These are phyloP conservation scores for Halteria grandinella DNA, from an alignment of 73 alveolate genomes.

Conservation along the genomic window DNA sequence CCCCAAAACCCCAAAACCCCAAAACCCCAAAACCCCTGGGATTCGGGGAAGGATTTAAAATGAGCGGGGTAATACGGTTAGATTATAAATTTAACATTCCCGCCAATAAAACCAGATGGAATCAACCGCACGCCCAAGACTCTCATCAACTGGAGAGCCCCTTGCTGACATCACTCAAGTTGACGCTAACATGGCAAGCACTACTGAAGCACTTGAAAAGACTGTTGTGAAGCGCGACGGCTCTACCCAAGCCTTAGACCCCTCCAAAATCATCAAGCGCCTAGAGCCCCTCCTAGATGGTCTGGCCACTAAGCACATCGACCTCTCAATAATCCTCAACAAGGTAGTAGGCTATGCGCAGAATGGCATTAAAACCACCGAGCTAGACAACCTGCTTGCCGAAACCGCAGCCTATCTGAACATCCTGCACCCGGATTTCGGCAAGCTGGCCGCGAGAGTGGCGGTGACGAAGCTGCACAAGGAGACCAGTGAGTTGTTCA, in stretches of 20 bases:
- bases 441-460: conserved; percentile 93
- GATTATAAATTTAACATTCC: too few species aligned
- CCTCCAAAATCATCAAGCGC: conserved; percentile 65
- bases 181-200: background rate
- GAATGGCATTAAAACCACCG: conserved; percentile 82
- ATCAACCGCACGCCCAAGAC: background rate
- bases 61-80: too few species aligned
- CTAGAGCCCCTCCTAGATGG: conserved; percentile 64
- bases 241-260: conserved; percentile 47
- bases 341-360: conserved; percentile 54
- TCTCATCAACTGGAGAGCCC: background rate
- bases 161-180: background rate
- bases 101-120: too few species aligned
- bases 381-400: conserved; percentile 91
- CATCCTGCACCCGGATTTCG: conserved; percentile 89
- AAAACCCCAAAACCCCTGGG: too few species aligned
- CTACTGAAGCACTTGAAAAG: background rate
- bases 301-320: conserved; percentile 55
- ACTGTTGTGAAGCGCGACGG: conserved; percentile 85
- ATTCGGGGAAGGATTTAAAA: too few species aligned
- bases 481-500: conserved; percentile 82
- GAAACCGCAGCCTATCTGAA: conserved; percentile 91
- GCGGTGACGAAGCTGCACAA: conserved; percentile 93
- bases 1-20: too few species aligned
- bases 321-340: conserved; percentile 55